Base-by-base conservation (phyloP, 345 rosid genomes). In the Aethionema arabicum region DNA sequence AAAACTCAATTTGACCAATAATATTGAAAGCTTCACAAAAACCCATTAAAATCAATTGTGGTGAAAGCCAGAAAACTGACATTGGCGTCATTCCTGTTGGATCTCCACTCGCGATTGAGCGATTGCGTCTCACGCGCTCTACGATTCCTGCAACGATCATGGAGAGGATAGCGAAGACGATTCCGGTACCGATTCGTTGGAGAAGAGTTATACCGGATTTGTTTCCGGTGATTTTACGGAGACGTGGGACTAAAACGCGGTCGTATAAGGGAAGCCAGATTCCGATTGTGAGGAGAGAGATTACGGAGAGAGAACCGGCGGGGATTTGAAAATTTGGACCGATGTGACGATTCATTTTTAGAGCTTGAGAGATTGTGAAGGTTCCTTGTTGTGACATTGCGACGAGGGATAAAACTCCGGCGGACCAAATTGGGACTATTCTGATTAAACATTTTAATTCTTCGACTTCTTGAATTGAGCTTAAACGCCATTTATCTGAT, bases 141-240 rank as follows among this genome's bases (percentile, higher is more conserved):
- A 81, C 69, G 11, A 91, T 66, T 11, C 98, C 98, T 0, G 96
- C 87, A 1, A 84, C 85, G 2, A 87, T 59, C 55, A 93, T 90
- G 61, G 97, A 93, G 0, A 91, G 37, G 12, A 85, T 48, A 0
- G 96, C 84, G 45, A 85, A 81, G 37, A 80, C 68, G 7, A 87
- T 81, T 5, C 98, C 96, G 11, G 90, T 81, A 6, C 89, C 98
- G 80, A 91, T 91, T 4, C 98, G 63, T 35, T 88, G 98, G 52
- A 91, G 69, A 74, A 84, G 83, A 7, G 78, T 79, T 63, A 91
- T 91, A 7, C 98, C 98, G 0, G 87, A 82, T 11, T 85, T 86
- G 4, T 85, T 85, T 15, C 96, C 93, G 0, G 98, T 87, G 79
- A 84, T 64, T 13, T 73, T 73, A 12, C 89, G 76, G 13, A 74